Evolutionary conservation across 352 stramenopile genomes (phyloP), one percentile per base, ranked within the genome.

Genomic region (Blastocystis hominis): DNA sequence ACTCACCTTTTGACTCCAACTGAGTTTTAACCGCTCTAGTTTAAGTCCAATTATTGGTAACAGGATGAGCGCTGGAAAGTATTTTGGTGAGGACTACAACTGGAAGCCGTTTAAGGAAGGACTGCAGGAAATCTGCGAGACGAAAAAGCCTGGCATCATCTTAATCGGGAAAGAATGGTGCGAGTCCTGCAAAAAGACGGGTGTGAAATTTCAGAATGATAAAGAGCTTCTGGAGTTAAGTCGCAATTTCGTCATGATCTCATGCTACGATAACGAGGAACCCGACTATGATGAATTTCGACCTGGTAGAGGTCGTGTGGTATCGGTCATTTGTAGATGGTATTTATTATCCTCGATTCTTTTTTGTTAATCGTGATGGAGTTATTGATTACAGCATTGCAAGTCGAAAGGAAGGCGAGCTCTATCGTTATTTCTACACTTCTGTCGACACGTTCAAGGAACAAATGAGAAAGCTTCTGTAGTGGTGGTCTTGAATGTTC

Each of bases 371-470:
- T 20, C 24, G 20, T 3, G 30, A 80, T 46, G 70, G 70, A 9
- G 63, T 44, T 64, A 80, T 80, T 64, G 70, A 80, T n/a, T 80
- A 80, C 55, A 61, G 36, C 3, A n/a, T 66, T 46, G 36, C 46
- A 13, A 64, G 50, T 42, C n/a, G 47, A 34, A 47, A 47, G 50
- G 55, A 42, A 30, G 42, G 70, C 34, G 20, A 64, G n/a, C 30
- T 80, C 53, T 80, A 80, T 80, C 70, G 70, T 38, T 80, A 80
- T 47, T 80, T 80, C 55, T 80, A 63, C 15, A 64, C 42, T 24
- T 34, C 30, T 6, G 50, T 64, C 42, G 70, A 62, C 15, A 38
- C 44, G 15, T 80, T 61, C 40, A 80, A 80, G 53, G 42, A 80
- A 9, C 62, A 64, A 20, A 80, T 80, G 70, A 80, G 44, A n/a